A percentile compares a stretch with the other conserved stretches of the same genome.
Evolutionary conservation across 1,139 yeast species (phyloP).

Genomic region (Pichia sp.): DNA sequence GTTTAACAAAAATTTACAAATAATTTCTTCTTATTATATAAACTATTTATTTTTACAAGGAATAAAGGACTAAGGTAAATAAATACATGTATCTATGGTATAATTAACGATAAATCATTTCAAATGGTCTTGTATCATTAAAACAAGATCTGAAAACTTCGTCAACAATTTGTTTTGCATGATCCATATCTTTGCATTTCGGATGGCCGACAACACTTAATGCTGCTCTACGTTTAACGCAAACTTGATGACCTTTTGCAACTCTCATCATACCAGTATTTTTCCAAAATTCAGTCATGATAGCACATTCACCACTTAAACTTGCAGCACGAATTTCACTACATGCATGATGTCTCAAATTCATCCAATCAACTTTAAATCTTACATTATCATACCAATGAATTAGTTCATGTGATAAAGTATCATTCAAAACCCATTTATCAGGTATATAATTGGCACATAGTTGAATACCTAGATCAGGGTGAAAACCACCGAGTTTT

Average conservation of each 20-base stretch:
- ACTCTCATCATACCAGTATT: conserved; percentile 51
- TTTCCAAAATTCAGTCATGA: conserved; percentile 71
- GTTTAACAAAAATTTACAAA: neutral
- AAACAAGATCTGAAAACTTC: conserved; percentile 92
- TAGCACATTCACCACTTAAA: conserved; percentile 91
- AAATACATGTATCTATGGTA: neutral
- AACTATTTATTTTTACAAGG: conserved; percentile 7
- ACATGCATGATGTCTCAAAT: conserved; percentile 92
- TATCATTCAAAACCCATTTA: conserved; percentile 84
- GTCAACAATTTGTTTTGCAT: conserved; percentile 75
- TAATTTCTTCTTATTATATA: neutral
- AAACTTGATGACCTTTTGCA: conserved; percentile 74
- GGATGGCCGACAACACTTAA: conserved; percentile 86
- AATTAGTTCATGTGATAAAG: conserved; percentile 84
- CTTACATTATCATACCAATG: conserved; percentile 91
- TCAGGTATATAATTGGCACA: conserved; percentile 80
- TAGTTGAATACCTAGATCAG: conserved; percentile 75
- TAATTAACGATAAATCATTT: conserved; percentile 64
- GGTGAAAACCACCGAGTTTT: conserved; percentile 86
- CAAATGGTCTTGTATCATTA: conserved; percentile 93
- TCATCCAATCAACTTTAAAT: conserved; percentile 77
- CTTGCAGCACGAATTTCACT: conserved; percentile 93
- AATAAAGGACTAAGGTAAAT: neutral
- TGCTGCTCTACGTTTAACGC: conserved; percentile 84
- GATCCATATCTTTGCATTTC: conserved; percentile 58